phyloP scores from a whole-genome alignment of 2,329 filamentous ascomycete genomes.

The Colletotrichum cereale region DNA sequence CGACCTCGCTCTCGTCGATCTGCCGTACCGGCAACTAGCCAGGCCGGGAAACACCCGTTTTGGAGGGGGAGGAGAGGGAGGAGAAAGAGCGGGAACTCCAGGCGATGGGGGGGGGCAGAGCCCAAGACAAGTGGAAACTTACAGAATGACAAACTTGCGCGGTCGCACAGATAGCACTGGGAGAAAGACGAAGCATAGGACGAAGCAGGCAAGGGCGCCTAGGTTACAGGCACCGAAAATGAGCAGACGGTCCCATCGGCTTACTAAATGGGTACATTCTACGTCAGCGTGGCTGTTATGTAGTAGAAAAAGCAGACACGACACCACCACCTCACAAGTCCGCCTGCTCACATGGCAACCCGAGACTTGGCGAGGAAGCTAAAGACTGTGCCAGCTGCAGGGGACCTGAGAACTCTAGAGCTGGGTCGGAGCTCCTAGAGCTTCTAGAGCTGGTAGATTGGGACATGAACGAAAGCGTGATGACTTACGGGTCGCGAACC shows the following conservation, averaged over 20 bases:
- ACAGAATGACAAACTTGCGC: constrained; percentile 97
- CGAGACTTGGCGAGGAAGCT: constrained; percentile 50
- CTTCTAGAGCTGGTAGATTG: constrained; percentile 43
- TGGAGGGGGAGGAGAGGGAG: neutral
- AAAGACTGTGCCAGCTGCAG: constrained; percentile 63
- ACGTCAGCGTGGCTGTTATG: constrained; percentile 48
- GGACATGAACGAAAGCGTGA: constrained; percentile 40
- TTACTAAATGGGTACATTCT: constrained; percentile 73
- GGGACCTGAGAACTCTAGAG: constrained; percentile 53
- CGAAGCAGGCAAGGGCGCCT: constrained; percentile 90
- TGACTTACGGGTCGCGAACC: constrained; percentile 92
- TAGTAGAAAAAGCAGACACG: constrained; percentile 43
- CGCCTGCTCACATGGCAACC: constrained; percentile 53
- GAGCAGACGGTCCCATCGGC: constrained; percentile 94
- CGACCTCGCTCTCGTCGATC: constrained; percentile 11
- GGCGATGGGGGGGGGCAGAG: neutral
- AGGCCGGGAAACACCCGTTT: constrained; percentile 6
- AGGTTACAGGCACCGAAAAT: constrained; percentile 93
- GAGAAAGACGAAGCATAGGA: constrained; percentile 91
- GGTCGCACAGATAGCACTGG: constrained; percentile 84
- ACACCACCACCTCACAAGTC: constrained; percentile 25
- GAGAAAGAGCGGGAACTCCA: neutral
- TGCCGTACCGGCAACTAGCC: constrained; percentile 30
- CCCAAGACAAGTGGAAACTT: constrained; percentile 64
- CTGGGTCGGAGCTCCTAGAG: constrained; percentile 27